phyloP scores from a whole-genome alignment of 2,329 filamentous ascomycete genomes.

The Pseudogymnoascus sp. region DNA sequence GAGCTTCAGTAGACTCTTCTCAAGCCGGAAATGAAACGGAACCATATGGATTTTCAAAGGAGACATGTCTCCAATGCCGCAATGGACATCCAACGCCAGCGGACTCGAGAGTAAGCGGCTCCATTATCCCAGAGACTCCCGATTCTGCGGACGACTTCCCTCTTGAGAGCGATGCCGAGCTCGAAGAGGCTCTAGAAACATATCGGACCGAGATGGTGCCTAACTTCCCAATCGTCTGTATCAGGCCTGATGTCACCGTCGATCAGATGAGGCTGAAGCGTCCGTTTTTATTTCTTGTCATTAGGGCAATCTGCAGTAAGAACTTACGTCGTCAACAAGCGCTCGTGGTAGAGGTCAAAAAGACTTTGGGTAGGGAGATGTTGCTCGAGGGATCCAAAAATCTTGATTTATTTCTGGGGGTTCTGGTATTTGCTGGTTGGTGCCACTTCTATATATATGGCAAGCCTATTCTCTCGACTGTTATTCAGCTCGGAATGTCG shows the following conservation, averaged over 20 bases:
- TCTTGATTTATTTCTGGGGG: background rate
- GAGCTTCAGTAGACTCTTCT: background rate
- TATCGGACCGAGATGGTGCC: conserved; percentile 13
- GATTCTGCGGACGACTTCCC: background rate
- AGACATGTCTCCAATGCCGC: background rate
- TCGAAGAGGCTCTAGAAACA: conserved; percentile 11
- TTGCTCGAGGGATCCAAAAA: background rate
- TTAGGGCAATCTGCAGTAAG: background rate
- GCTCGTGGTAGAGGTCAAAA: background rate
- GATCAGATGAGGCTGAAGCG: background rate
- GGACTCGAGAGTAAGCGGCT: background rate
- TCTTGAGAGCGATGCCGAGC: background rate
- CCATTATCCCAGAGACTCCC: background rate
- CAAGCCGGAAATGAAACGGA: background rate
- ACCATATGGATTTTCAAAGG: background rate
- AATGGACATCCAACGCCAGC: background rate
- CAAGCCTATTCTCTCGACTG: background rate
- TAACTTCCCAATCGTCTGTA: conserved; percentile 13
- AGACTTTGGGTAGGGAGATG: background rate
- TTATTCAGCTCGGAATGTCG: background rate
- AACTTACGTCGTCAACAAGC: background rate
- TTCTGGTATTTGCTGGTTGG: background rate
- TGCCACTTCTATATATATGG: background rate
- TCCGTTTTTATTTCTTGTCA: background rate
- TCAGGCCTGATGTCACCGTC: background rate